Evolutionary conservation across 305 asterid species (phyloP).

Genomic region (Ruellia speciosa): DNA sequence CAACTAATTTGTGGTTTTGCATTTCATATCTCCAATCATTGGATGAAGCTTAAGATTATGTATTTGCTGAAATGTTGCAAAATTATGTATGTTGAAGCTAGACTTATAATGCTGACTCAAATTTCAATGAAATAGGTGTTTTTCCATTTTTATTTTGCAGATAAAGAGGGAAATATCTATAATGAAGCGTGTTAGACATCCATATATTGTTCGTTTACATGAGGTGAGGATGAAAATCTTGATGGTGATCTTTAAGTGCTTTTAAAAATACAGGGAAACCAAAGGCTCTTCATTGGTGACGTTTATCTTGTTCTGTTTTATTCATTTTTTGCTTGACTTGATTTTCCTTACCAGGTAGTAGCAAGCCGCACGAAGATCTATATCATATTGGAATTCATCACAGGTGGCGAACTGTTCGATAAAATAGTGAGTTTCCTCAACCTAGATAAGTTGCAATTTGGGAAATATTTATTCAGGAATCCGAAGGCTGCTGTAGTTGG

Average conservation of each 20-base stretch:
- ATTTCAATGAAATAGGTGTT: not conserved
- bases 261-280: not conserved
- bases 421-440: constrained; percentile 65
- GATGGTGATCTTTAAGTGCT: constrained; percentile 18
- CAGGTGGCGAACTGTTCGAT: constrained; percentile 97
- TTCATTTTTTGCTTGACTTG: constrained; percentile 14
- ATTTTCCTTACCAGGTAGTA: constrained; percentile 50
- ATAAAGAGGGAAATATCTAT: constrained; percentile 93
- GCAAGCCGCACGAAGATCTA: constrained; percentile 96
- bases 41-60: no score
- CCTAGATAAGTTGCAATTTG: constrained; percentile 11
- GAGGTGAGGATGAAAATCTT: constrained; percentile 53
- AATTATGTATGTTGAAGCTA: not conserved
- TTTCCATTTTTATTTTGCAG: constrained; percentile 40
- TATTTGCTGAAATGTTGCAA: not conserved
- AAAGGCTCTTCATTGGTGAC: not conserved
- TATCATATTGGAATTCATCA: constrained; percentile 90
- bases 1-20: no score
- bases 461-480: constrained; percentile 13
- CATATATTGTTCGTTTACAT: constrained; percentile 77
- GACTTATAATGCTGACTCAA: constrained; percentile 6
- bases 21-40: no score
- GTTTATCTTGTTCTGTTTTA: constrained; percentile 15
- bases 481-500: constrained; percentile 9
- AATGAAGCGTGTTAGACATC: constrained; percentile 97